Conservation (phyloP, 2,329 filamentous ascomycete species). For the Claviceps africana region DNA sequence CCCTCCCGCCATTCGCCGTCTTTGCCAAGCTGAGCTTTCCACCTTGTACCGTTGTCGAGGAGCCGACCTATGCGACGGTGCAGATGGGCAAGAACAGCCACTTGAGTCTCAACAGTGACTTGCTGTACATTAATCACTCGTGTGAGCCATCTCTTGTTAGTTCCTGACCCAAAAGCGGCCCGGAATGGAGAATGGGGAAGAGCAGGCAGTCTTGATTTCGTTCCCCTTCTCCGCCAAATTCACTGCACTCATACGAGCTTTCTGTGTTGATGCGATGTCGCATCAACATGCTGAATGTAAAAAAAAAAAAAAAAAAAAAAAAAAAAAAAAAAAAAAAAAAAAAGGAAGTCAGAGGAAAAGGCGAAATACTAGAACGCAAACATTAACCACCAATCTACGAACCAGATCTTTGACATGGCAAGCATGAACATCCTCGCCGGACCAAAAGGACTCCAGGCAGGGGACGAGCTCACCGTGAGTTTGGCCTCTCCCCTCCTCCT, state of each 20-base stretch:
- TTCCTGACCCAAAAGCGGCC: slow-evolving; percentile 9
- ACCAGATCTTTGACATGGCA: slow-evolving; percentile 48
- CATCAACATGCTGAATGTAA: not conserved
- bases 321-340: not conserved
- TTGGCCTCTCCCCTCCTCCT: not conserved
- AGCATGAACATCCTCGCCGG: slow-evolving; percentile 44
- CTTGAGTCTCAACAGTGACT: slow-evolving; percentile 49
- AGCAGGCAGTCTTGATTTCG: not conserved
- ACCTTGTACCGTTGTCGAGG: slow-evolving; percentile 39
- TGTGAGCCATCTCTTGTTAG: slow-evolving; percentile 51
- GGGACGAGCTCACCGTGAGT: slow-evolving; percentile 44
- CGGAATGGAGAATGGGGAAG: too few relatives aligned
- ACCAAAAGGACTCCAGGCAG: slow-evolving; percentile 37
- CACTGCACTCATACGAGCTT: not conserved
- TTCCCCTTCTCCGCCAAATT: not conserved
- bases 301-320: not conserved
- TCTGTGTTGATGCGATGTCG: not conserved
- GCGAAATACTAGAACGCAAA: not conserved
- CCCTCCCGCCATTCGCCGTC: slow-evolving; percentile 46
- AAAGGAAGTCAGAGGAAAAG: too few relatives aligned
- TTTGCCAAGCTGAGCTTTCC: slow-evolving; percentile 55
- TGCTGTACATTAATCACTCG: slow-evolving; percentile 55
- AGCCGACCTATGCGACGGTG: slow-evolving; percentile 50
- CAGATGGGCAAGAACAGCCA: slow-evolving; percentile 43
- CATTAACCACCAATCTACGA: not conserved